Evolutionary conservation across 2,329 filamentous ascomycete genomes (phyloP).

Genomic region (Ophiostoma piceae): DNA sequence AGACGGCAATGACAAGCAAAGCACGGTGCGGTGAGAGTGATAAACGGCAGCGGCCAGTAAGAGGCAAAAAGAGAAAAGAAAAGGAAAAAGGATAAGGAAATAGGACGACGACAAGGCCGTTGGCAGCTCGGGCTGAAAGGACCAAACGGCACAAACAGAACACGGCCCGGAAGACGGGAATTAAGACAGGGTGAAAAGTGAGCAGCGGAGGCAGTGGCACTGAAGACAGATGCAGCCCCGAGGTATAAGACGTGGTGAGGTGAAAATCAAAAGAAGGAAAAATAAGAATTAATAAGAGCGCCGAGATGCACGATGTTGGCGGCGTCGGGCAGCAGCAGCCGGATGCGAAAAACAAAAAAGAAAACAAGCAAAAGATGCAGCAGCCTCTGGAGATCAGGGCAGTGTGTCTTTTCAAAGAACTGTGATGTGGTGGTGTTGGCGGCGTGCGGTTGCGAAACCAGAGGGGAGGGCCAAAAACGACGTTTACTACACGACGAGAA

Average conservation of each 20-base stretch:
- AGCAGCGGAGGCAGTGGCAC: neutral
- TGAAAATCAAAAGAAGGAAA: neutral
- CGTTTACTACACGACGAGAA: constrained; percentile 13
- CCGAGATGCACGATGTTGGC: neutral
- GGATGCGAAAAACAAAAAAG: constrained; percentile 8
- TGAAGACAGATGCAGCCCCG: neutral
- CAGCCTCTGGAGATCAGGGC: neutral
- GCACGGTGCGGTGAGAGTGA: no score
- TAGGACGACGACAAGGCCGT: constrained; percentile 6
- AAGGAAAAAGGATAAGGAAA: neutral
- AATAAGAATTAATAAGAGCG: neutral
- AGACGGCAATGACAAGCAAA: no score
- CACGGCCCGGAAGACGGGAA: neutral
- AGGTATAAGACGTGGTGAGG: constrained; percentile 6
- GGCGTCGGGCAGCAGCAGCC: neutral
- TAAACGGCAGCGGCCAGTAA: neutral
- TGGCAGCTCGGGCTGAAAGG: constrained; percentile 13
- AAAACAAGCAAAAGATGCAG: neutral
- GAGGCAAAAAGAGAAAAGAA: neutral
- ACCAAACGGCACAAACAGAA: constrained; percentile 11
- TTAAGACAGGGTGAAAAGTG: neutral
- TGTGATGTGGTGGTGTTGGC: constrained; percentile 2
- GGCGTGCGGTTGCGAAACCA: neutral
- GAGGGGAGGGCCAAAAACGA: constrained; percentile 11
- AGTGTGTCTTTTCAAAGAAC: neutral